phyloP scores from a whole-genome alignment of 2,329 filamentous ascomycete species.

The Diaporthe nobilis region DNA sequence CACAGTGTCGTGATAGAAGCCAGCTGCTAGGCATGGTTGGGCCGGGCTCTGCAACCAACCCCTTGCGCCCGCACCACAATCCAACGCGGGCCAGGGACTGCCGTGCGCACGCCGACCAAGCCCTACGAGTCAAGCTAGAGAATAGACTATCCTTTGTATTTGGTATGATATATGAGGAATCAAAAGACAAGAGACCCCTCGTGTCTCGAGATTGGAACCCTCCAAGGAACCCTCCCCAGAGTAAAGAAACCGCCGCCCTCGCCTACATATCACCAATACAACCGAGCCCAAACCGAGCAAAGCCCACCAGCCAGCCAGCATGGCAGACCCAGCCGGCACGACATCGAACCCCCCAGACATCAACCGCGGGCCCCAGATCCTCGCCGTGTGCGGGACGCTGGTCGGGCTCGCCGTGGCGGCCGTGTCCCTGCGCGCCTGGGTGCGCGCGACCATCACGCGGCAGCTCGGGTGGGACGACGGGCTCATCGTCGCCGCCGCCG shows the following conservation, averaged over 20 bases:
- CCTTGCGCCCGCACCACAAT: background rate
- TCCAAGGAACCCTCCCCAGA: background rate
- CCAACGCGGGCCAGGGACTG: background rate
- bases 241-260: background rate
- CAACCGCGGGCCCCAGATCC: constrained; percentile 51
- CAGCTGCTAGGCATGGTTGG: background rate
- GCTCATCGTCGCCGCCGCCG: constrained; percentile 48
- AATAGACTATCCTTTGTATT: background rate
- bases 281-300: background rate
- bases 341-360: constrained; percentile 44
- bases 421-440: constrained; percentile 47
- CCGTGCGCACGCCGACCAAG: background rate
- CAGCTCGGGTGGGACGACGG: constrained; percentile 49
- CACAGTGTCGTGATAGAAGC: background rate
- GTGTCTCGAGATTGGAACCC: background rate
- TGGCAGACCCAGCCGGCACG: constrained; percentile 39
- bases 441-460: constrained; percentile 47
- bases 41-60: background rate
- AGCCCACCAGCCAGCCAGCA: constrained; percentile 6
- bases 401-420: constrained; percentile 46
- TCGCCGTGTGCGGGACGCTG: constrained; percentile 48
- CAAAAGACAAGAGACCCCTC: background rate
- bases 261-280: background rate
- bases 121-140: background rate
- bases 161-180: background rate